Conservation (phyloP, 257 asterid species). For the Verbascum thapsus region DNA sequence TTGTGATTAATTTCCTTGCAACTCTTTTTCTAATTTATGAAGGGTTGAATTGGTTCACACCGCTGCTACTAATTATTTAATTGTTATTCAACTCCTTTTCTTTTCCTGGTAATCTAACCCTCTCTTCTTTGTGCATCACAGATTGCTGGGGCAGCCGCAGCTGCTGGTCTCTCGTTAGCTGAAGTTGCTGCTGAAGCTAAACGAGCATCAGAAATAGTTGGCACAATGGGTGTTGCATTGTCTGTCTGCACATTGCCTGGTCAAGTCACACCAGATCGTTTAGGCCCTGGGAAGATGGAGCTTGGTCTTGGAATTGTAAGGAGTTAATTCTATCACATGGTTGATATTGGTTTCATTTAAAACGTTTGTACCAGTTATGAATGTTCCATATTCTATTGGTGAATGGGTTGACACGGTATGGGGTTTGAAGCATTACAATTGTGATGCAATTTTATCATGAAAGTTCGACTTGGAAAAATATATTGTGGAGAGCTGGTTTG, state of each 20-base stretch:
- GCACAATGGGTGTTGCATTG: conserved; percentile 97
- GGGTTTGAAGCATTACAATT: conserved; percentile 16
- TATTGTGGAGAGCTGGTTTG: conserved; percentile 9
- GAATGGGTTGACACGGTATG: conserved; percentile 4
- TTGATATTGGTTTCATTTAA: conserved; percentile 7
- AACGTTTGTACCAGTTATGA: conserved; percentile 1
- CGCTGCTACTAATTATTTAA: conserved; percentile 9
- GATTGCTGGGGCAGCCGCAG: conserved; percentile 99
- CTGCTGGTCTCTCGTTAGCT: conserved; percentile 73
- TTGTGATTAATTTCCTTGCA: neutral
- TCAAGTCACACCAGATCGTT: conserved; percentile 82
- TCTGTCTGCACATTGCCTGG: conserved; percentile 98
- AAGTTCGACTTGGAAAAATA: conserved; percentile 7
- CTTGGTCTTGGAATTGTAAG: conserved; percentile 99
- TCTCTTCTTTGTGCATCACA: conserved; percentile 31
- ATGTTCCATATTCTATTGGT: conserved; percentile 13
- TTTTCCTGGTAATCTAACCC: conserved; percentile 11
- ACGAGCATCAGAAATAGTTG: conserved; percentile 88
- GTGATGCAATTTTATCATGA: conserved; percentile 13
- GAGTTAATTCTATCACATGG: conserved; percentile 23
- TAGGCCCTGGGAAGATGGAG: conserved; percentile 97
- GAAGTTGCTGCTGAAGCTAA: conserved; percentile 92
- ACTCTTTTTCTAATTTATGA: neutral
- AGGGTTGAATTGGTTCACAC: conserved; percentile 15
- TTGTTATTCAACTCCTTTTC: neutral